A percentile compares a stretch with the other conserved stretches of the same genome.
Conservation (phyloP, 192 early-diverging fungal genomes). For the Entomortierella parvispora region DNA sequence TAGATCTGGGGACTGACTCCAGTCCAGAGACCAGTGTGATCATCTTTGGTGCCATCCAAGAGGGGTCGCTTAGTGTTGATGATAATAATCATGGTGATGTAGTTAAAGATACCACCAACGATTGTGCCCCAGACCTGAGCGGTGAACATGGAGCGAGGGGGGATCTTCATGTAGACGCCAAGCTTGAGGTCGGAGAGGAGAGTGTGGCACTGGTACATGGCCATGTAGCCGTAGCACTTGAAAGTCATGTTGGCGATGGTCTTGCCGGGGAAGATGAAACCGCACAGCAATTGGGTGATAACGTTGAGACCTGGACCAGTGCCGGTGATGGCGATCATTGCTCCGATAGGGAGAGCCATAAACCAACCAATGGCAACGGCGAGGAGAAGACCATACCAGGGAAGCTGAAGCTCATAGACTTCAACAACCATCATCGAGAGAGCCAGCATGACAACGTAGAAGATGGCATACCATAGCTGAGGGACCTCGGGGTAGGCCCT, state of each 20-base stretch:
- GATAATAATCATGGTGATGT: slow-evolving; percentile 43
- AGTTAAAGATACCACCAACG: slow-evolving; percentile 55
- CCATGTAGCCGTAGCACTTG: slow-evolving; percentile 62
- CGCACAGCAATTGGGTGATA: slow-evolving; percentile 64
- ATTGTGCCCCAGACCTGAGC: slow-evolving; percentile 68
- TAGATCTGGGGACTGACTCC: slow-evolving; percentile 47
- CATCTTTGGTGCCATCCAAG: slow-evolving; percentile 32
- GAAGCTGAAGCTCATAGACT: slow-evolving; percentile 45
- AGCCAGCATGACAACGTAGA: slow-evolving; percentile 50
- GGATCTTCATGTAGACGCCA: slow-evolving; percentile 77
- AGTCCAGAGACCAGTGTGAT: slow-evolving; percentile 55
- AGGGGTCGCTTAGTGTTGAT: slow-evolving; percentile 24
- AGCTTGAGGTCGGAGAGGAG: slow-evolving; percentile 78
- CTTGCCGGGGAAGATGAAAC: slow-evolving; percentile 62
- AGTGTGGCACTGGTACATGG: slow-evolving; percentile 79
- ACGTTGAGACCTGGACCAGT: slow-evolving; percentile 60
- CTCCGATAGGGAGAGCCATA: slow-evolving; percentile 63
- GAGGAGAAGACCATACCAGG: slow-evolving; percentile 57
- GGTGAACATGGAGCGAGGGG: slow-evolving; percentile 70
- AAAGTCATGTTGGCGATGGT: slow-evolving; percentile 62
- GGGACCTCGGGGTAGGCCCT: slow-evolving; percentile 62
- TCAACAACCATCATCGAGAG: slow-evolving; percentile 41
- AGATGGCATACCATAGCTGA: slow-evolving; percentile 55
- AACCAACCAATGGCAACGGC: slow-evolving; percentile 41
- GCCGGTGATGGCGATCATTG: slow-evolving; percentile 56